Evolutionary conservation across 345 rosid genomes (phyloP).

Genomic region (Camelina neglecta): DNA sequence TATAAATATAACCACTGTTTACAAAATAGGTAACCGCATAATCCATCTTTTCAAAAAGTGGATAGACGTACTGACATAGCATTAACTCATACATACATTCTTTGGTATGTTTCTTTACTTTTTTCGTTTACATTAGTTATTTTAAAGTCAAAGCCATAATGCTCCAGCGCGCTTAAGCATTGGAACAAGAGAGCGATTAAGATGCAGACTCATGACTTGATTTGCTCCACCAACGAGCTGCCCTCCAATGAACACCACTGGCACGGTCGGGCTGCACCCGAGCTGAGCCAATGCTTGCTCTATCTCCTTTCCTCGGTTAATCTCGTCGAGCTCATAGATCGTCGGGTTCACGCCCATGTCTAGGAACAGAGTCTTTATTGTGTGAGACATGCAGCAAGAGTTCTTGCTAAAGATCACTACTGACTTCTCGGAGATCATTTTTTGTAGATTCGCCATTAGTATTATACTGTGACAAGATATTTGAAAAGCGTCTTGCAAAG

Average conservation of each 20-base stretch:
- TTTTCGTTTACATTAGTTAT: neutral
- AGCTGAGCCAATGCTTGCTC: conserved; percentile 71
- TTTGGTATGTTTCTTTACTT: neutral
- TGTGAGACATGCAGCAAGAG: conserved; percentile 74
- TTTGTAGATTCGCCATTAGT: conserved; percentile 60
- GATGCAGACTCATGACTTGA: conserved; percentile 82
- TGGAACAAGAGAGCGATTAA: conserved; percentile 64
- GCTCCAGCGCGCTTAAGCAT: conserved; percentile 75
- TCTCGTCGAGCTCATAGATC: conserved; percentile 69
- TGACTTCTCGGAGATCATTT: conserved; percentile 64
- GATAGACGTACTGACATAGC: conserved; percentile 7
- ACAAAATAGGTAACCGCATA: conserved; percentile 29
- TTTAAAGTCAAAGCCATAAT: conserved; percentile 59
- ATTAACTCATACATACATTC: conserved; percentile 4
- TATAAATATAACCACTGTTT: neutral
- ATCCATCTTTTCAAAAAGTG: conserved; percentile 33
- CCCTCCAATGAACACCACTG: conserved; percentile 76
- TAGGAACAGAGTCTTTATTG: conserved; percentile 60
- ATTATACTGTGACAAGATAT: neutral
- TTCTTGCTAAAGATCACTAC: conserved; percentile 85
- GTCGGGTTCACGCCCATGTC: conserved; percentile 77
- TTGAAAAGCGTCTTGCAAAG: neutral
- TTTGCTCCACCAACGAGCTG: conserved; percentile 77
- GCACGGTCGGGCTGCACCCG: conserved; percentile 66
- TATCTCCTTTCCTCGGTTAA: conserved; percentile 61